Conservation (phyloP, 805 yeast species). For the Candida anglica region DNA sequence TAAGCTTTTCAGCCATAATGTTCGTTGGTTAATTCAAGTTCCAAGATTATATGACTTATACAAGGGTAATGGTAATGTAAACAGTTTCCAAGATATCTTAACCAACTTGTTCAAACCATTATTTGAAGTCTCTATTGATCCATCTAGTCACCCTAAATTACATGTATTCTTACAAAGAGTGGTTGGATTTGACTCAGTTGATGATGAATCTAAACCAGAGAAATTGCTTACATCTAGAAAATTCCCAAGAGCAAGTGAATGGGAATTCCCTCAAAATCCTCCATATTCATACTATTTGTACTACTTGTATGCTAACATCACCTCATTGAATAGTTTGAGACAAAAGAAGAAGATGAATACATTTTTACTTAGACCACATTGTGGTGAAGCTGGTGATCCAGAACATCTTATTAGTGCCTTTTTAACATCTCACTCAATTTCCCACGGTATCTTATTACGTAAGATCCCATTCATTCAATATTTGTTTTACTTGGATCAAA, state of each 20-base stretch:
- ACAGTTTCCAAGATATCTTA: constrained; percentile 71
- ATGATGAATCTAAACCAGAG: constrained; percentile 93
- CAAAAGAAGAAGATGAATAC: constrained; percentile 73
- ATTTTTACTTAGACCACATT: constrained; percentile 93
- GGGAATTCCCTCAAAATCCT: constrained; percentile 81
- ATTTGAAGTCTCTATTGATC: constrained; percentile 85
- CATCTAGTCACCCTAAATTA: constrained; percentile 84
- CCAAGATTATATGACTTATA: constrained; percentile 92
- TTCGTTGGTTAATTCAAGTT: constrained; percentile 94
- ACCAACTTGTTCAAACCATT: constrained; percentile 81
- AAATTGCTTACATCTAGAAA: constrained; percentile 69
- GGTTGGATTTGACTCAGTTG: constrained; percentile 97
- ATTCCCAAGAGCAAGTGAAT: constrained; percentile 79
- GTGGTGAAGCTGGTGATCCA: constrained; percentile 99
- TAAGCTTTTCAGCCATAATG: constrained; percentile 86
- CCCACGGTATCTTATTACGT: constrained; percentile 91
- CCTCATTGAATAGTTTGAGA: constrained; percentile 85
- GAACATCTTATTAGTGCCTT: constrained; percentile 92
- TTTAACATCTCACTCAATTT: constrained; percentile 84
- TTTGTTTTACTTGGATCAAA: constrained; percentile 86
- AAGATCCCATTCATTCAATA: constrained; percentile 95
- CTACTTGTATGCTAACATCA: constrained; percentile 80
- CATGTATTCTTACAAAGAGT: constrained; percentile 88
- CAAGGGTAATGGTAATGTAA: constrained; percentile 67
- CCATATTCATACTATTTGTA: constrained; percentile 97